Percentiles rank a stretch among this genome's conserved stretches.
Evolutionary conservation across 495 filamentous ascomycete genomes (phyloP).

Genomic region (Aspergillus coremiiformis): DNA sequence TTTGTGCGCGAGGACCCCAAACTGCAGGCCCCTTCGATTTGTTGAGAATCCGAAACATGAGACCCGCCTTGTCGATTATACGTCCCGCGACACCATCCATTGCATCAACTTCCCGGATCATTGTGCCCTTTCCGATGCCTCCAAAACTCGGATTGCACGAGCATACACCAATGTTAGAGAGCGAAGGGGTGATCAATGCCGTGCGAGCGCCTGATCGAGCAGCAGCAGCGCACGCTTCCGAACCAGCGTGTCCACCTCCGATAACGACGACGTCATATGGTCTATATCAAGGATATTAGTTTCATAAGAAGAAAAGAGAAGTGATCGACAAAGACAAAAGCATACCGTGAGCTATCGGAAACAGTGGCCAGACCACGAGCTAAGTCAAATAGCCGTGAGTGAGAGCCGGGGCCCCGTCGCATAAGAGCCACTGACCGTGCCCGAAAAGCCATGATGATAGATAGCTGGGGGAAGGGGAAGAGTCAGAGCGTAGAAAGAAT

Average conservation of each 20-base stretch:
- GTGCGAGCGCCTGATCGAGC: slow-evolving; percentile 86
- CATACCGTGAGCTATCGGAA: slow-evolving; percentile 37
- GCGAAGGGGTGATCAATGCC: slow-evolving; percentile 76
- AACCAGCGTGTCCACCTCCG: slow-evolving; percentile 90
- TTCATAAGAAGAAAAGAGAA: background rate
- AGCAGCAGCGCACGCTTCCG: slow-evolving; percentile 90
- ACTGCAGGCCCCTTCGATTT: slow-evolving; percentile 86
- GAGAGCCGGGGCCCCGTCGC: slow-evolving; percentile 25
- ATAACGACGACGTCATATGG: slow-evolving; percentile 91
- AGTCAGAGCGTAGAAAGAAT: background rate
- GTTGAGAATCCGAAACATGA: slow-evolving; percentile 88
- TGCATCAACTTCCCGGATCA: slow-evolving; percentile 91
- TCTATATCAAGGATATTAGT: slow-evolving; percentile 29
- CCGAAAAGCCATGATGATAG: slow-evolving; percentile 31
- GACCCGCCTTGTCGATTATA: slow-evolving; percentile 86
- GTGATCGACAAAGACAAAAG: background rate
- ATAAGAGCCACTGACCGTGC: slow-evolving; percentile 23
- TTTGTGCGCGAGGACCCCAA: slow-evolving; percentile 95
- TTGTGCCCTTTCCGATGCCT: slow-evolving; percentile 97
- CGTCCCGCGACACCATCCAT: slow-evolving; percentile 85
- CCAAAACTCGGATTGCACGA: slow-evolving; percentile 98
- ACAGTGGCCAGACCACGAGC: slow-evolving; percentile 42
- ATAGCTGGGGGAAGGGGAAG: background rate
- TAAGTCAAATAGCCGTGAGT: slow-evolving; percentile 15
- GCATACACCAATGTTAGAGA: slow-evolving; percentile 88